phyloP scores from a whole-genome alignment of 192 early-diverging fungal genomes.

The Backusella psychrophila region DNA sequence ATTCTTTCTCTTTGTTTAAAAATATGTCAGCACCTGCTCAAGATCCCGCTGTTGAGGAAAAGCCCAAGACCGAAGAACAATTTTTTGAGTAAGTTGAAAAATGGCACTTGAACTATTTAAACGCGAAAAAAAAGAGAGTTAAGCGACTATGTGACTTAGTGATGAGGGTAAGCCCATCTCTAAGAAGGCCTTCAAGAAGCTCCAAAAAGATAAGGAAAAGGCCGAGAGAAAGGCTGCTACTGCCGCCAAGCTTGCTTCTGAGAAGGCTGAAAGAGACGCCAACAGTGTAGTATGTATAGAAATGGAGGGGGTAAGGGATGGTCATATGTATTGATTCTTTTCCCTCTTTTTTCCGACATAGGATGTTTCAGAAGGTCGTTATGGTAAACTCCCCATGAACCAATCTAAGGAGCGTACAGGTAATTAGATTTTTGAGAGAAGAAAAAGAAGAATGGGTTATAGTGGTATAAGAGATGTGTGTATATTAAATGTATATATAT shows the following conservation, averaged over 20 bases:
- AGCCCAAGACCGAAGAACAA: slow-evolving; percentile 48
- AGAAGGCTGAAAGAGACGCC: slow-evolving; percentile 65
- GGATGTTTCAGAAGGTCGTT: slow-evolving; percentile 82
- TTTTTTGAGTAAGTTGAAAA: slow-evolving; percentile 39
- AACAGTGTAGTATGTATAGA: slow-evolving; percentile 38
- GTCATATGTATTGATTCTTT: background rate
- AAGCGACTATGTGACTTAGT: slow-evolving; percentile 15
- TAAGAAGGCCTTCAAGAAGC: slow-evolving; percentile 92
- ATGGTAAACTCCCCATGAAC: slow-evolving; percentile 87
- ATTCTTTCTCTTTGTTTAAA: background rate
- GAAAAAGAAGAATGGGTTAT: background rate
- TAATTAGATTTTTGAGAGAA: slow-evolving; percentile 16
- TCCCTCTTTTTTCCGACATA: slow-evolving; percentile 14
- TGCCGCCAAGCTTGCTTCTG: slow-evolving; percentile 67
- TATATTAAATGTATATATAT: background rate
- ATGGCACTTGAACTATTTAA: background rate
- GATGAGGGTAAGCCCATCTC: slow-evolving; percentile 90
- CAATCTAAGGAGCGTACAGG: slow-evolving; percentile 76
- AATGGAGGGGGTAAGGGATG: background rate
- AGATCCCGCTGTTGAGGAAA: slow-evolving; percentile 36
- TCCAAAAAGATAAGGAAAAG: slow-evolving; percentile 89
- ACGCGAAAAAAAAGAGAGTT: background rate
- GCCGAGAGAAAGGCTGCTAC: slow-evolving; percentile 64
- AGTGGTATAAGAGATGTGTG: background rate
- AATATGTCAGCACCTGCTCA: slow-evolving; percentile 20